These are phyloP conservation scores for Ambrosiella cleistominuta DNA, from an alignment of 2,329 filamentous ascomycete species.

Conservation along the genomic window DNA sequence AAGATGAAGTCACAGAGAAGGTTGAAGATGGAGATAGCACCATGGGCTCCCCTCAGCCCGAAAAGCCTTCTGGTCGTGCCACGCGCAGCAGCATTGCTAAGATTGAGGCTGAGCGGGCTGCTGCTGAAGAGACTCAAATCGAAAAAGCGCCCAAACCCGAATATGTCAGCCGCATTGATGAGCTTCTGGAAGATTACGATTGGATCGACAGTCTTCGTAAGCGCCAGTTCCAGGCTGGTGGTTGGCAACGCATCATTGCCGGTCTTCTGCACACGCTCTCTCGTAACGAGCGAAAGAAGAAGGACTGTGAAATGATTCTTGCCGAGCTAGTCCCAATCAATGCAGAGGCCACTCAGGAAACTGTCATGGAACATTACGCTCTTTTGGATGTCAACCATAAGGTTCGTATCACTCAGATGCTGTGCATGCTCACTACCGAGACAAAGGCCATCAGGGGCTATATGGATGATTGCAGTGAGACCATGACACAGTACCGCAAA, in stretches of 20 bases:
- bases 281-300: slow-evolving; percentile 50
- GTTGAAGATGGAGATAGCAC: slow-evolving; percentile 33
- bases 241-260: slow-evolving; percentile 81
- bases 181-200: slow-evolving; percentile 55
- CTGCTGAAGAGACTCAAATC: slow-evolving; percentile 36
- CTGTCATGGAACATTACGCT: slow-evolving; percentile 53
- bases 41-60: slow-evolving; percentile 50
- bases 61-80: slow-evolving; percentile 50
- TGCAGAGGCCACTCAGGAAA: slow-evolving; percentile 56
- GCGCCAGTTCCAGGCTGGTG: slow-evolving; percentile 71
- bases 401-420: slow-evolving; percentile 62
- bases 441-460: slow-evolving; percentile 76
- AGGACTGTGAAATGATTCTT: slow-evolving; percentile 63
- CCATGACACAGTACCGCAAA: slow-evolving; percentile 89
- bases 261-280: slow-evolving; percentile 76
- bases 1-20: slow-evolving; percentile 40
- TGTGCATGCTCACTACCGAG: slow-evolving; percentile 70
- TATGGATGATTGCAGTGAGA: slow-evolving; percentile 79
- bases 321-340: slow-evolving; percentile 65
- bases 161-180: slow-evolving; percentile 50
- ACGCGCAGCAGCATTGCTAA: slow-evolving; percentile 78
- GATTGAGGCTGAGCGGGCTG: slow-evolving; percentile 52
- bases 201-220: slow-evolving; percentile 76
- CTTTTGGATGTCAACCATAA: slow-evolving; percentile 69
- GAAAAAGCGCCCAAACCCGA: slow-evolving; percentile 29